phyloP scores from a whole-genome alignment of 352 stramenopile genomes.

The Phytophthora sp. region DNA sequence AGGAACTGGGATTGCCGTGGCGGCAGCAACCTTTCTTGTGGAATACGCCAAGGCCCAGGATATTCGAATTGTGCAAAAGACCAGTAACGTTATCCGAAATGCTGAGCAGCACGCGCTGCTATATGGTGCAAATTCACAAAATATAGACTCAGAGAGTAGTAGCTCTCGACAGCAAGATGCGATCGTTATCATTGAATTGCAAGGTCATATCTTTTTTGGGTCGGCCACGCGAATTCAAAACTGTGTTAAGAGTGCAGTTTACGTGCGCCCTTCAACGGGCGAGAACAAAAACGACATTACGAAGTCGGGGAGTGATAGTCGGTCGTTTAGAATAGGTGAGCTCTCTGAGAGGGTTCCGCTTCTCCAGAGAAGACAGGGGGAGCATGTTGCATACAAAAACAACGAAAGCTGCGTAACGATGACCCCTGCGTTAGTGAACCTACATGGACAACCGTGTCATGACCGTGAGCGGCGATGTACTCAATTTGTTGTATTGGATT shows the following conservation, averaged over 20 bases:
- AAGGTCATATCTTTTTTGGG: conserved; percentile 83
- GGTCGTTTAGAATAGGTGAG: background rate
- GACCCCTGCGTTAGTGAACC: conserved; percentile 39
- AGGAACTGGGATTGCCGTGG: conserved; percentile 45
- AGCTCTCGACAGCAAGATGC: conserved; percentile 44
- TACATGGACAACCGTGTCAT: conserved; percentile 44
- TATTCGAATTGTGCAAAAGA: conserved; percentile 62
- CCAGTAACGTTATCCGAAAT: conserved; percentile 70
- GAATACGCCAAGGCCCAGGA: conserved; percentile 73
- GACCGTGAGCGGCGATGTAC: conserved; percentile 44
- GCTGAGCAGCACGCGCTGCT: conserved; percentile 64
- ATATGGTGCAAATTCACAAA: conserved; percentile 27
- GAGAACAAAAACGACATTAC: background rate
- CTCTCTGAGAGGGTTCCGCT: conserved; percentile 14
- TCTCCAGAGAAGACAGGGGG: conserved; percentile 11
- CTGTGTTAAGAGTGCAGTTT: conserved; percentile 69
- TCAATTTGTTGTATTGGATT: conserved; percentile 80
- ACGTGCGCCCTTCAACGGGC: conserved; percentile 29
- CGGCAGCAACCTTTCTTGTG: conserved; percentile 85
- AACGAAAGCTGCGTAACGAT: conserved; percentile 13
- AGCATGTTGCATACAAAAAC: conserved; percentile 7
- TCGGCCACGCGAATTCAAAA: conserved; percentile 75
- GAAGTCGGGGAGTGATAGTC: background rate
- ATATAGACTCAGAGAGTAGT: conserved; percentile 10
- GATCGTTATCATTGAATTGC: conserved; percentile 71